phyloP scores from a whole-genome alignment of 371 early-diverging fungal genomes.

The Choanephora cucurbitarum region DNA sequence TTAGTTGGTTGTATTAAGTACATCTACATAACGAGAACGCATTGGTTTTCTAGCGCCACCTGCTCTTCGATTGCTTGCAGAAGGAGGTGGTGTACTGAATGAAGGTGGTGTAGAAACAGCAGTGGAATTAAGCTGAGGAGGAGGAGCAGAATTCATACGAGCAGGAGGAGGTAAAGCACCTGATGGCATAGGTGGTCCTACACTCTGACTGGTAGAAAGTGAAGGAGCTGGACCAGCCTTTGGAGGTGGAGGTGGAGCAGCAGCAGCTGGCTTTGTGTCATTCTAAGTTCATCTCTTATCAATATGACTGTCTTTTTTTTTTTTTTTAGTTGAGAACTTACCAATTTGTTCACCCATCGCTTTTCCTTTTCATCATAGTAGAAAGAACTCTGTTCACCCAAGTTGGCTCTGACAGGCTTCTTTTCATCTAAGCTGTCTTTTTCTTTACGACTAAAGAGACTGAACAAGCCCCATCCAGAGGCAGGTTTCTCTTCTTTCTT shows the following conservation, averaged over 20 bases:
- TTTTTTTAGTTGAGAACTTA: constrained; percentile 19
- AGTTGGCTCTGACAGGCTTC: constrained; percentile 64
- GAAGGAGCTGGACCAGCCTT: constrained; percentile 5
- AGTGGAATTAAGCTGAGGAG: constrained; percentile 11
- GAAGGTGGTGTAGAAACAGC: constrained; percentile 19
- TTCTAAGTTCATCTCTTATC: constrained; percentile 17
- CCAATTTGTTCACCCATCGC: constrained; percentile 60
- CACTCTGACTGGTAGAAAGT: background rate
- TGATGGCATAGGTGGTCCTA: background rate
- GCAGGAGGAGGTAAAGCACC: constrained; percentile 18
- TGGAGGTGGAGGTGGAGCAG: constrained; percentile 35
- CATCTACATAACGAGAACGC: constrained; percentile 55
- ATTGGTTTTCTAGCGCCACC: constrained; percentile 41
- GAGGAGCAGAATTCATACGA: constrained; percentile 34
- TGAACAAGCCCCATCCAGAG: constrained; percentile 56
- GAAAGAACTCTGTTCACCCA: constrained; percentile 69
- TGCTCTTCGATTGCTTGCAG: constrained; percentile 24
- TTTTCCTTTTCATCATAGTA: constrained; percentile 69
- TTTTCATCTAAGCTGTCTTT: constrained; percentile 39
- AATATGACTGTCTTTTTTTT: background rate
- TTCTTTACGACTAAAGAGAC: constrained; percentile 46
- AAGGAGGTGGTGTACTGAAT: constrained; percentile 33
- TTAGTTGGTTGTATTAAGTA: constrained; percentile 35
- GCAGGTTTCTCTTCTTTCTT: constrained; percentile 20
- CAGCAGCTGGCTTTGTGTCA: constrained; percentile 29